Evolutionary conservation across 2,329 filamentous ascomycete genomes (phyloP).

Genomic region (Clarireedia paspali): DNA sequence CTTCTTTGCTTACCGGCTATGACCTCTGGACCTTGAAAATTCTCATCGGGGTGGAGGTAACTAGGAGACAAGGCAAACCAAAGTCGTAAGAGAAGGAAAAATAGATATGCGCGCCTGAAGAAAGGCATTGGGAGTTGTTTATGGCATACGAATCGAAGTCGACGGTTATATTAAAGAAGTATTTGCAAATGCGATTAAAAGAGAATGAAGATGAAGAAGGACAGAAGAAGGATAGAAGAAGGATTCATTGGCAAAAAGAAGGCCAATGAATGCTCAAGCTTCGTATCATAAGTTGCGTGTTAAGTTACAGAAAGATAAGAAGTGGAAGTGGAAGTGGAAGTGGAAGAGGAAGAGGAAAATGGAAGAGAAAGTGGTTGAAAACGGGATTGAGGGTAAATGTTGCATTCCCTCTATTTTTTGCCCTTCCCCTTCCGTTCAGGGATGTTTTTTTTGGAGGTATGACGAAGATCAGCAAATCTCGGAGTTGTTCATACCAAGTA

Average conservation of each 20-base stretch:
- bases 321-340: no score
- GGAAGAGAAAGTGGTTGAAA: no score
- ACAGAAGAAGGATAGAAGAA: not conserved
- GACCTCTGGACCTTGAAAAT: constrained; percentile 96
- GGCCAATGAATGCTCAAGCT: not conserved
- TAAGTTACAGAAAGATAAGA: no score
- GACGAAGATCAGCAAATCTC: not conserved
- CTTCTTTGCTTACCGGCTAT: constrained; percentile 70
- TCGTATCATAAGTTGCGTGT: no score
- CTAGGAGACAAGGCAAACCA: constrained; percentile 93
- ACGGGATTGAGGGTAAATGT: no score
- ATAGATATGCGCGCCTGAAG: constrained; percentile 66
- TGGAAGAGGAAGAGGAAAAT: no score
- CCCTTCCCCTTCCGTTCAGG: not conserved
- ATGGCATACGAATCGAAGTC: constrained; percentile 17
- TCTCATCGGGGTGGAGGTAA: constrained; percentile 97
- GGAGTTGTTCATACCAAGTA: not conserved
- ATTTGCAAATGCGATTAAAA: not conserved
- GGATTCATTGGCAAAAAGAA: not conserved
- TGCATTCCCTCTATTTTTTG: not conserved
- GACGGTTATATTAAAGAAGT: not conserved
- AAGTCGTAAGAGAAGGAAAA: constrained; percentile 77
- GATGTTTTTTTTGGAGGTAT: not conserved
- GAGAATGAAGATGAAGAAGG: not conserved
- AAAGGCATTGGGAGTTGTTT: constrained; percentile 5